A percentile compares a stretch with the other conserved stretches of the same genome.
Evolutionary conservation across 2,329 filamentous ascomycete species (phyloP).

Genomic region (Ophiostoma australiae): DNA sequence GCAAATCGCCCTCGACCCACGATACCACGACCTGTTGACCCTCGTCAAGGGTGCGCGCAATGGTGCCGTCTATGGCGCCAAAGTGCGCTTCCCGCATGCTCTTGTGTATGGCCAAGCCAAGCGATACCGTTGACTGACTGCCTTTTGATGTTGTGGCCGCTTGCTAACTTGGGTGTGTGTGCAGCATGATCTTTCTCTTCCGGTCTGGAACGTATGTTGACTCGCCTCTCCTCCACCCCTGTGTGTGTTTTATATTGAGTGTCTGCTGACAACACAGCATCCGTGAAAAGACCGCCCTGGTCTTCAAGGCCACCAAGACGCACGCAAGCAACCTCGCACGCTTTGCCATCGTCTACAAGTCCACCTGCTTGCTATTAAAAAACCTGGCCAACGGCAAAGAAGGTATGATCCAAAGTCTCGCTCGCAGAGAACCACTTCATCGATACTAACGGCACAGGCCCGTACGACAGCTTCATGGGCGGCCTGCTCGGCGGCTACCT

Average conservation of each 20-base stretch:
- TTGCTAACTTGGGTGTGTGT: slow-evolving; percentile 38
- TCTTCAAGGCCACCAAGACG: slow-evolving; percentile 80
- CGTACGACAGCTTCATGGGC: slow-evolving; percentile 78
- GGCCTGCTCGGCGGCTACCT: slow-evolving; percentile 86
- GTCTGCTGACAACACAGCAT: slow-evolving; percentile 35
- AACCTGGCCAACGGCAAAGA: slow-evolving; percentile 58
- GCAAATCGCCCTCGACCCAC: slow-evolving; percentile 72
- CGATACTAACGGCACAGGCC: slow-evolving; percentile 40
- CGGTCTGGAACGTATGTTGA: slow-evolving; percentile 68
- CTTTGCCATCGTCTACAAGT: slow-evolving; percentile 89
- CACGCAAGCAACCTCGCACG: slow-evolving; percentile 88
- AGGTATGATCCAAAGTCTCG: slow-evolving; percentile 34
- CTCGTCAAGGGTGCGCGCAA: slow-evolving; percentile 92
- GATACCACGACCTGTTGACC: slow-evolving; percentile 77
- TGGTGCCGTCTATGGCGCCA: slow-evolving; percentile 92
- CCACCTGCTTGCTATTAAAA: slow-evolving; percentile 69
- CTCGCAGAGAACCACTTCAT: rapidly evolving
- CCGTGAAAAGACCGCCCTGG: slow-evolving; percentile 69
- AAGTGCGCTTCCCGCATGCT: slow-evolving; percentile 97
- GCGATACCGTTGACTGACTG: not conserved
- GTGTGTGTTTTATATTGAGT: slow-evolving; percentile 35
- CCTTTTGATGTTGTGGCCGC: not conserved
- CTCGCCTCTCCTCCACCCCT: slow-evolving; percentile 34
- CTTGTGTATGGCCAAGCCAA: slow-evolving; percentile 51
- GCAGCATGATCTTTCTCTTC: slow-evolving; percentile 86